Evolutionary conservation across 1,284 basidiomycete genomes (phyloP).

Genomic region (Cystobasidium sp.): DNA sequence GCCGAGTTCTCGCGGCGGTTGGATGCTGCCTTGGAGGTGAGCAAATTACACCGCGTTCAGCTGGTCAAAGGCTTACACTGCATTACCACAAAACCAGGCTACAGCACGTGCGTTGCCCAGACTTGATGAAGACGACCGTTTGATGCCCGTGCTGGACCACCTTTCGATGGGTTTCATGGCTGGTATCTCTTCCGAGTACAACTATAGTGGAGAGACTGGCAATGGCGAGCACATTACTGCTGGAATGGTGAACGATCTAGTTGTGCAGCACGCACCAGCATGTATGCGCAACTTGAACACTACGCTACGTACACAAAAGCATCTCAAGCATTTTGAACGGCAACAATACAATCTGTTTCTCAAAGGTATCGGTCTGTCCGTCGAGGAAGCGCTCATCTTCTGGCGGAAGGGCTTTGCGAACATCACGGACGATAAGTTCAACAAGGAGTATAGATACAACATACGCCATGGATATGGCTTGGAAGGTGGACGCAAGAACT

Average conservation of each 20-base stretch:
- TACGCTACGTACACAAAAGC: conserved; percentile 74
- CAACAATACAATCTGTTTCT: conserved; percentile 93
- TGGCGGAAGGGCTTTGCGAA: conserved; percentile 84
- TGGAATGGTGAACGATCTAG: conserved; percentile 89
- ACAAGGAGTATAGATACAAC: conserved; percentile 97
- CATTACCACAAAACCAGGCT: conserved; percentile 60
- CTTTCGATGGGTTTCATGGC: conserved; percentile 92
- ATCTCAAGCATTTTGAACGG: conserved; percentile 90
- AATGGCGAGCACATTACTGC: conserved; percentile 76
- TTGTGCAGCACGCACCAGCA: conserved; percentile 87
- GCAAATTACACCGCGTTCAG: conserved; percentile 47
- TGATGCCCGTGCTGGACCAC: conserved; percentile 88
- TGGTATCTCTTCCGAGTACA: conserved; percentile 84
- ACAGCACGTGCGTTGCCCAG: conserved; percentile 87
- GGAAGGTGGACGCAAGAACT: conserved; percentile 92
- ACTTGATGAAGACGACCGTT: conserved; percentile 92
- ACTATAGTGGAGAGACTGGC: conserved; percentile 60
- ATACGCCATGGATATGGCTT: conserved; percentile 94
- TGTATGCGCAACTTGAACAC: conserved; percentile 95
- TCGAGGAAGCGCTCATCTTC: conserved; percentile 92
- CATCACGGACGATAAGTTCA: conserved; percentile 92
- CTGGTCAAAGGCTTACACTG: neutral
- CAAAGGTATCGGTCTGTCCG: conserved; percentile 91
- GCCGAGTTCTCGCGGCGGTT: conserved; percentile 82
- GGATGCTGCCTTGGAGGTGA: conserved; percentile 78